Conservation (phyloP, 2,329 filamentous ascomycete species). For the Aspergillus novoparasiticus region DNA sequence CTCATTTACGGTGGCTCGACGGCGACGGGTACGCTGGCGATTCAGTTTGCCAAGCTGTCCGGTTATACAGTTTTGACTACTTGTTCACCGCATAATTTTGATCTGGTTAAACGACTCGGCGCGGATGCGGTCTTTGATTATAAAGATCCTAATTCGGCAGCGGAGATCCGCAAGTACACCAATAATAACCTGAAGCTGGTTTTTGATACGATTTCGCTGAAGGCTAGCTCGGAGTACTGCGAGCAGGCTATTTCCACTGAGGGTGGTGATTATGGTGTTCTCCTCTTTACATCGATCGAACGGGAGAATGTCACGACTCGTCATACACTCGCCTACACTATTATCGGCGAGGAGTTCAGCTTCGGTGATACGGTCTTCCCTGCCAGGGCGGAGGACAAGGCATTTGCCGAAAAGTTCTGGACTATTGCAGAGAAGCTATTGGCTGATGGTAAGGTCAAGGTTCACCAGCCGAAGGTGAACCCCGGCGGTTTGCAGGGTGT, state of each 20-base stretch:
- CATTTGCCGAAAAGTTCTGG: slow-evolving; percentile 47
- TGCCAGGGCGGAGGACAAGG: slow-evolving; percentile 43
- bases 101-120: slow-evolving; percentile 33
- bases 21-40: slow-evolving; percentile 39
- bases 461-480: slow-evolving; percentile 45
- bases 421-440: slow-evolving; percentile 44
- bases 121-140: slow-evolving; percentile 40
- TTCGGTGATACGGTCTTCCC: slow-evolving; percentile 28
- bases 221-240: slow-evolving; percentile 32
- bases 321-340: slow-evolving; percentile 35
- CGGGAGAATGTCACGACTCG: slow-evolving; percentile 34
- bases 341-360: slow-evolving; percentile 33
- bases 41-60: slow-evolving; percentile 43
- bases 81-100: slow-evolving; percentile 37
- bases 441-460: slow-evolving; percentile 45
- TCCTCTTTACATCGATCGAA: slow-evolving; percentile 25
- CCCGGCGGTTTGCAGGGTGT: slow-evolving; percentile 48
- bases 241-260: slow-evolving; percentile 32
- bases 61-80: slow-evolving; percentile 35
- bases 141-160: slow-evolving; percentile 20
- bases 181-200: slow-evolving; percentile 34
- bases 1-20: slow-evolving; percentile 45
- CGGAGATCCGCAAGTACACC: slow-evolving; percentile 33
- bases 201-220: slow-evolving; percentile 38
- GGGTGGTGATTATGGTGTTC: slow-evolving; percentile 31